Evolutionary conservation across 164 flowering plant species (phyloP), one percentile per base, ranked within the genome.

Genomic region (Chimonanthus praecox): DNA sequence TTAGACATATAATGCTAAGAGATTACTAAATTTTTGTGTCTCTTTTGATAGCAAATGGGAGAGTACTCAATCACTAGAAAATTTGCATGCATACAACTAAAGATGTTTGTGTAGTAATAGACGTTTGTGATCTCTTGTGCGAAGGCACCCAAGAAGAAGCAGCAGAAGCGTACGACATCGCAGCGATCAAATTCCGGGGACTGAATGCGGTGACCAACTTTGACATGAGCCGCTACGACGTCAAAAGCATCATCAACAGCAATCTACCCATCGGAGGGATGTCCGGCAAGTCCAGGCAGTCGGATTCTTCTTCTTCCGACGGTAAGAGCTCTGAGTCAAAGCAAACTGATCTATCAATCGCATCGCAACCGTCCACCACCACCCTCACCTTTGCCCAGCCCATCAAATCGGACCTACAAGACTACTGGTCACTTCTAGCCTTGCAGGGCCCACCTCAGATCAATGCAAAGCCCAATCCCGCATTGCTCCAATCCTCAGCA

Each of bases 91-190:
- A 21, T 21, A 21, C 33, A 33, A 33, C 33, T 33, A 33, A 33
- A 33, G 33, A 33, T 33, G 33, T 33, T 33, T 33, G 33, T 33
- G 33, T 33, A 33, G 33, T 33, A 33, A 33, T 33, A 33, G 33
- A 33, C 33, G 33, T 1, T 33, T 6, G 33, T 62, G 64, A 62
- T 62, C 18, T 7, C 50, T n/a, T 4, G n/a, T 16, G 48, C 21
- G 20, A 74, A 91, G 97, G 87, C 75, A 91, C 97, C 2, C 88
- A 91, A 74, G 97, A 91, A 66, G 97, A 91, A 82, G 97, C 97
- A 5, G 97, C 97, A 0, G 97, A 92, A 77, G 97, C 97, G 3
- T 92, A 92, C 72, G 97, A 90, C 83, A 90, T 92, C 18, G 97
- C 97, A 0, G 97, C 97, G 4, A 88, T 92, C 18, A 92, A 92